Evolutionary conservation across 768 basidiomycete species (phyloP).

Genomic region (Amylocystis lapponica): DNA sequence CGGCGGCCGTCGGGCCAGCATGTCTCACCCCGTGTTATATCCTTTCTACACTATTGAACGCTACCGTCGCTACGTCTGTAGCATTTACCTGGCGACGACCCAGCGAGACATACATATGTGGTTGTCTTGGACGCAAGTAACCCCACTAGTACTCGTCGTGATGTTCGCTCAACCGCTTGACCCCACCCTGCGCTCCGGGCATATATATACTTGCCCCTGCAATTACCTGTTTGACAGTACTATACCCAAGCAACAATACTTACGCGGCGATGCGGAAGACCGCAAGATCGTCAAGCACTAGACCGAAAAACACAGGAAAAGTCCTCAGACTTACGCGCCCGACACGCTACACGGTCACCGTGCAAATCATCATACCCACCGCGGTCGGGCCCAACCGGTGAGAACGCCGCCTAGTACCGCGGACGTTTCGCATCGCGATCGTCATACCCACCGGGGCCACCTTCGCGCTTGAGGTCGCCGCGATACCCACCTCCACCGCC

Average conservation of each 20-base stretch:
- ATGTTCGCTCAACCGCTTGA: too few relatives aligned
- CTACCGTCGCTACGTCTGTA: too few relatives aligned
- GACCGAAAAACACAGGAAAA: background rate
- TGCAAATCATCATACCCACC: too few relatives aligned
- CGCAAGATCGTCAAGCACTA: background rate
- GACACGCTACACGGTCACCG: too few relatives aligned
- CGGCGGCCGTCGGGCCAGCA: too few relatives aligned
- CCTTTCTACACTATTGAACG: too few relatives aligned
- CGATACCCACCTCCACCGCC: slow-evolving; percentile 57
- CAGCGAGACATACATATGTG: too few relatives aligned
- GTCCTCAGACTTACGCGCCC: slow-evolving; percentile 6
- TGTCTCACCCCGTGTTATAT: too few relatives aligned
- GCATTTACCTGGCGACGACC: too few relatives aligned
- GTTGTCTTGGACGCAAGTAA: too few relatives aligned
- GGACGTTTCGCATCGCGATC: slow-evolving; percentile 80
- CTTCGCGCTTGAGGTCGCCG: slow-evolving; percentile 71
- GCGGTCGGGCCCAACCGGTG: background rate
- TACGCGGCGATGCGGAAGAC: slow-evolving; percentile 3
- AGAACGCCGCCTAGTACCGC: slow-evolving; percentile 46
- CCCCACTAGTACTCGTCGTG: too few relatives aligned
- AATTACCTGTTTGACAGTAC: slow-evolving; percentile 5
- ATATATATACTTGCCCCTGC: slow-evolving; percentile 10
- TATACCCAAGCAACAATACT: slow-evolving; percentile 3
- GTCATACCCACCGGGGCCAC: slow-evolving; percentile 72
- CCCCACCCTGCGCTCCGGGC: too few relatives aligned